phyloP scores from a whole-genome alignment of 2,329 filamentous ascomycete species.

The Claviceps sp. region DNA sequence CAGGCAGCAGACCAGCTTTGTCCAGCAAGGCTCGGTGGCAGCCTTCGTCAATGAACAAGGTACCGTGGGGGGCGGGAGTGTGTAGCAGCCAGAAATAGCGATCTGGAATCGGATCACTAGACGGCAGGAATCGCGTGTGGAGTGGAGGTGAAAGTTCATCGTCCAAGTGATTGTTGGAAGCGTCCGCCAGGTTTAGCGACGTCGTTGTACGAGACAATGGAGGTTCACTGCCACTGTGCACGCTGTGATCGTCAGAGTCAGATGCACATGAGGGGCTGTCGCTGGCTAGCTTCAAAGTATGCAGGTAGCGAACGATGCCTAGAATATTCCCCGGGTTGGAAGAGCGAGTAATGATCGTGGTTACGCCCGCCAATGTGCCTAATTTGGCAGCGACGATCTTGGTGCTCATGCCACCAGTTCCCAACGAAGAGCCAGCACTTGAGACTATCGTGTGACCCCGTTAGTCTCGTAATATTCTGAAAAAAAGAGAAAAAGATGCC shows the following conservation, averaged over 20 bases:
- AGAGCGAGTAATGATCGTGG: conserved; percentile 86
- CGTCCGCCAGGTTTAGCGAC: conserved; percentile 24
- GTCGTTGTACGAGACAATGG: conserved; percentile 26
- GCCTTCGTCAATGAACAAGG: conserved; percentile 83
- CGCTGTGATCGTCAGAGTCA: conserved; percentile 11
- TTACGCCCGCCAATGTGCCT: conserved; percentile 87
- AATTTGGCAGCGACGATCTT: conserved; percentile 91
- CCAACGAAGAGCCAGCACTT: conserved; percentile 72
- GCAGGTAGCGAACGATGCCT: conserved; percentile 71
- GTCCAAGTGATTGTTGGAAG: conserved; percentile 8
- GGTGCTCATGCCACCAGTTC: conserved; percentile 93
- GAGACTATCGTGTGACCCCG: conserved; percentile 44
- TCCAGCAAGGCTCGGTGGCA: conserved; percentile 66
- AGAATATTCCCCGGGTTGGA: conserved; percentile 88
- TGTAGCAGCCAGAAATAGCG: conserved; percentile 96
- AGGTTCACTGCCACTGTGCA: conserved; percentile 5
- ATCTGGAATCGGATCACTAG: conserved; percentile 72
- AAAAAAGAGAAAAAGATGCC: not conserved
- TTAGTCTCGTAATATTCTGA: conserved; percentile 8
- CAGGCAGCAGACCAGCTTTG: conserved; percentile 80
- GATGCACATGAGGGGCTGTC: conserved; percentile 2
- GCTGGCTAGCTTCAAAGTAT: conserved; percentile 23
- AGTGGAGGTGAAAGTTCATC: conserved; percentile 34
- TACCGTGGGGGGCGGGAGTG: conserved; percentile 80
- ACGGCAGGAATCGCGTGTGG: conserved; percentile 87